Percentiles rank a stretch among this genome's conserved stretches.
Evolutionary conservation across 2,329 filamentous ascomycete genomes (phyloP).

Genomic region (Triangularia verruculosa): DNA sequence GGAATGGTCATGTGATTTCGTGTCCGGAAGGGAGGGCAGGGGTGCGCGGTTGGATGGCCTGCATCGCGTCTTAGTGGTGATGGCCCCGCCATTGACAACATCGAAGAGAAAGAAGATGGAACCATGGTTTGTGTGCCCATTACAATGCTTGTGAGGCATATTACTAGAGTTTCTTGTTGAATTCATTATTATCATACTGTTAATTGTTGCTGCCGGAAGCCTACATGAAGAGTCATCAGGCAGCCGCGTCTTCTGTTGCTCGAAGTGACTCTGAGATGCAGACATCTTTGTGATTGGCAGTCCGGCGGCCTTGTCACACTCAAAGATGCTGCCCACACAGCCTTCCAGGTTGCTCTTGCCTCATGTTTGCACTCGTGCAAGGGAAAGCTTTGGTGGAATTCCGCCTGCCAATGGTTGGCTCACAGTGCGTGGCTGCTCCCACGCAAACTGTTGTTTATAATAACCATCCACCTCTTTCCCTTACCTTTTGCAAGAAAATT

Average conservation of each 20-base stretch:
- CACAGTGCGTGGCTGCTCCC: no score
- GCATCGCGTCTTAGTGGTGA: no score
- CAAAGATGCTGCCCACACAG: not conserved
- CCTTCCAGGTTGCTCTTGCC: not conserved
- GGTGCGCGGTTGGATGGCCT: not conserved
- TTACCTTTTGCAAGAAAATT: not conserved
- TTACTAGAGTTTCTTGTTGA: no score
- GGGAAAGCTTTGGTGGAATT: not conserved
- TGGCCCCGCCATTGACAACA: not conserved
- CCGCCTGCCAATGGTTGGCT: not conserved
- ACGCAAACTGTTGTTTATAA: not conserved
- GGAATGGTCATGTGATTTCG: not conserved
- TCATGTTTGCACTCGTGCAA: not conserved
- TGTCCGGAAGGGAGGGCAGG: not conserved
- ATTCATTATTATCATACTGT: not conserved
- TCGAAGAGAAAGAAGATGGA: not conserved
- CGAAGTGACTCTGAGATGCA: not conserved
- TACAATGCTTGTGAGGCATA: no score
- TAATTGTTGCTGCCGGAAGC: not conserved
- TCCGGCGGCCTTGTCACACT: no score
- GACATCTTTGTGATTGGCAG: no score
- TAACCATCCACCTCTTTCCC: not conserved
- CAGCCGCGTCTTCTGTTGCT: not conserved
- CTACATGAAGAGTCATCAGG: not conserved
- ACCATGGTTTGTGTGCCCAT: no score